Evolutionary conservation across 352 stramenopile species (phyloP).

Genomic region (Globisporangium mamillatum): DNA sequence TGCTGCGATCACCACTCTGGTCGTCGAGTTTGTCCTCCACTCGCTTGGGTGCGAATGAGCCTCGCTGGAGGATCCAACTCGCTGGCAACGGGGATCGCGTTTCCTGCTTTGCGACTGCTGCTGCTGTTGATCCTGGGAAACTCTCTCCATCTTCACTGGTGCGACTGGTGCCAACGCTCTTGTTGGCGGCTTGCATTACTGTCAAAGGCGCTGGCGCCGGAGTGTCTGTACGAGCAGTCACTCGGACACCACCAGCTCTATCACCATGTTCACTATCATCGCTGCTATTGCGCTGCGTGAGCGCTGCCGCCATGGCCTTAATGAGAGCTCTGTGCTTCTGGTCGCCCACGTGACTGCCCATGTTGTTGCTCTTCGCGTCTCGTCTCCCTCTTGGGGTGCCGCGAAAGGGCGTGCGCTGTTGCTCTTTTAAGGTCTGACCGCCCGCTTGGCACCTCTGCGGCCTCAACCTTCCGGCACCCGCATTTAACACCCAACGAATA

Average conservation of each 20-base stretch:
- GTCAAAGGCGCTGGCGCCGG: not conserved
- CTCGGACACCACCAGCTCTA: not conserved
- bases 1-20: not conserved
- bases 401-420: slow-evolving; percentile 8
- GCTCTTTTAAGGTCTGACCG: slow-evolving; percentile 1
- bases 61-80: slow-evolving; percentile 10
- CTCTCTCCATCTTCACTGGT: not conserved
- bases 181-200: not conserved
- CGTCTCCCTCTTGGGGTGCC: not conserved
- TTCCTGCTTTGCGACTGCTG: not conserved
- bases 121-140: not conserved
- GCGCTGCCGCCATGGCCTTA: slow-evolving; percentile 31
- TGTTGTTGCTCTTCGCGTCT: slow-evolving; percentile 12
- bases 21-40: not conserved
- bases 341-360: slow-evolving; percentile 37
- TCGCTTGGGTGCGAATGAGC: slow-evolving; percentile 10
- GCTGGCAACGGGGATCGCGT: slow-evolving; percentile 10
- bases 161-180: not conserved
- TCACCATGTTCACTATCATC: slow-evolving; percentile 2
- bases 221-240: not conserved
- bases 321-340: slow-evolving; percentile 33
- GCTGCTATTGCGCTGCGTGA: slow-evolving; percentile 6
- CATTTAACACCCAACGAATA: not conserved
- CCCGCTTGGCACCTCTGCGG: not conserved
- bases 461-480: not conserved